Evolutionary conservation across 1,284 basidiomycete species (phyloP), one percentile per base, ranked within the genome.

Genomic region (Heterobasidion irregulare): DNA sequence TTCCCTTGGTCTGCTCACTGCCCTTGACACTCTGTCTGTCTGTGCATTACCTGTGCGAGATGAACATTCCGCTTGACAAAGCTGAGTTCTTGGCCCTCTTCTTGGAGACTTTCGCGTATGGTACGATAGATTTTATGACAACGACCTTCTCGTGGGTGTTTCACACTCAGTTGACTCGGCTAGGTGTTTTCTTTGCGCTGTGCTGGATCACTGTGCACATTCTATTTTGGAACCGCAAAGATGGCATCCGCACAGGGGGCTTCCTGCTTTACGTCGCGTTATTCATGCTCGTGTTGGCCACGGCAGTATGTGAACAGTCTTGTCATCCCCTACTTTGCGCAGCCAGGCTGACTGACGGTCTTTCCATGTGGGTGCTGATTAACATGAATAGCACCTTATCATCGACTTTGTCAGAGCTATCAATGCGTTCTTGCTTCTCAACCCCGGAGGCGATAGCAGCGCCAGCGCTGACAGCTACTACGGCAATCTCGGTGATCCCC

Each of bases 51-150:
- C 38, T n/a, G 10, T 41, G 38, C 38, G n/a, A n/a, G 12, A 61
- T 62, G 59, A 52, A 45, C n/a, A 57, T 61, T 16, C 48, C 62
- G 26, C 50, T 63, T 7, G 59, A 47, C 47, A 51, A 63, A 36
- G 58, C 59, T 12, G 50, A 61, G 52, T 34, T 63, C 34, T 4
- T 61, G 18, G 57, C 62, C 8, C 58, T 63, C 13, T 57, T 57
- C 38, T 19, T 61, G 36, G 62, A 62, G 46, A 60, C 62, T 12
- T 53, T 58, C 44, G 53, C 63, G 5, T 61, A 63, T 38, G 62
- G 60, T 62, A 32, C 35, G 59, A 53, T 33, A n/a, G 32, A 6
- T 18, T 47, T 47, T 18, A 15, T 44, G 43, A 16, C 43, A 13
- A 5, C 13, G 16, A 15, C 7, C 4, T 44, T 7, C 13, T 13